These are phyloP conservation scores for Bullera alba DNA, from an alignment of 768 basidiomycete genomes.

Conservation along the genomic window DNA sequence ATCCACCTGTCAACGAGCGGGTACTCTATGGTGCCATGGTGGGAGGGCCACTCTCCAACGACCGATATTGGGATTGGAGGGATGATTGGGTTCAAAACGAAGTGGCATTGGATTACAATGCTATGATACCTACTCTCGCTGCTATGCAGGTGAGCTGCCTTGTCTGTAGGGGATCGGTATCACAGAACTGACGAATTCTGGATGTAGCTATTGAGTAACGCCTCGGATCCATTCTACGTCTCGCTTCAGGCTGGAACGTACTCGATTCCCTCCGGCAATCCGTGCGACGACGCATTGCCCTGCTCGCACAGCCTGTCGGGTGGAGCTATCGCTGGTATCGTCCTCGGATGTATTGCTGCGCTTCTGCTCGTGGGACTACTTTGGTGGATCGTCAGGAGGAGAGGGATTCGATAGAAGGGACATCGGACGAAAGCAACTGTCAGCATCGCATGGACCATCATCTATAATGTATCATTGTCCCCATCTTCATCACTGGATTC, in stretches of 20 bases:
- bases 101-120: slow-evolving; percentile 70
- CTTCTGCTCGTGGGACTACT: slow-evolving; percentile 45
- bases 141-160: slow-evolving; percentile 48
- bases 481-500: no score
- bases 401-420: background rate
- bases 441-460: no score
- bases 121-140: slow-evolving; percentile 77
- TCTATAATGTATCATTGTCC: no score
- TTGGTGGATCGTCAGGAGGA: slow-evolving; percentile 9
- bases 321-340: slow-evolving; percentile 65
- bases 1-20: slow-evolving; percentile 64
- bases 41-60: slow-evolving; percentile 73
- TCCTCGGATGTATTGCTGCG: slow-evolving; percentile 58
- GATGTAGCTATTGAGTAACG: slow-evolving; percentile 60
- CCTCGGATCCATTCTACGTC: slow-evolving; percentile 70
- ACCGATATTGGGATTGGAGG: slow-evolving; percentile 74
- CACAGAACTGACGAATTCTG: background rate
- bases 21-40: slow-evolving; percentile 80
- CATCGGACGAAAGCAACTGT: background rate
- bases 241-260: slow-evolving; percentile 51
- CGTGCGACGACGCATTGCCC: slow-evolving; percentile 68
- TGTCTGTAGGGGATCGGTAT: background rate
- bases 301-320: slow-evolving; percentile 55
- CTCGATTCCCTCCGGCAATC: slow-evolving; percentile 51
- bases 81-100: slow-evolving; percentile 86